Percentiles rank a stretch among this genome's conserved stretches.
Conservation (phyloP, 495 filamentous ascomycete species). For the Delitschia confertaspora region DNA sequence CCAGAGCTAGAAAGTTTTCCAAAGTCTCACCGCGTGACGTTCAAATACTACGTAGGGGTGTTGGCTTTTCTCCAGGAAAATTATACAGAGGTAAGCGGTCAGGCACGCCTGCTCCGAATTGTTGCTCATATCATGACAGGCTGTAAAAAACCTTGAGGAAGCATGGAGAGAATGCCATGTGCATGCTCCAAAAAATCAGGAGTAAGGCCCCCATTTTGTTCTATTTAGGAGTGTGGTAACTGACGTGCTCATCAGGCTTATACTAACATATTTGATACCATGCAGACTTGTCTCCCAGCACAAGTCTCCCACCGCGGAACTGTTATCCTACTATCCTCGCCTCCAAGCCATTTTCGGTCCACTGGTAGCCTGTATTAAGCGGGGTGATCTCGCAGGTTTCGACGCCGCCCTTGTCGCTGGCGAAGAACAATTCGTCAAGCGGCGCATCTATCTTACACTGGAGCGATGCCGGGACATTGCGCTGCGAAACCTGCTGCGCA, state of each 20-base stretch:
- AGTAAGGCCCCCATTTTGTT: slow-evolving; percentile 56
- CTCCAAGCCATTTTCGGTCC: slow-evolving; percentile 71
- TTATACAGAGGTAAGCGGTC: slow-evolving; percentile 57
- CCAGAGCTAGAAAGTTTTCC: slow-evolving; percentile 67
- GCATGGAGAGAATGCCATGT: slow-evolving; percentile 72
- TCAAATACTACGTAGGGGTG: slow-evolving; percentile 89
- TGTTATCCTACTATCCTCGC: slow-evolving; percentile 68
- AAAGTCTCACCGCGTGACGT: slow-evolving; percentile 85
- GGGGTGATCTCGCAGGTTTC: slow-evolving; percentile 74
- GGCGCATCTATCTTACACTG: slow-evolving; percentile 90
- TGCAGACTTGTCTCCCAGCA: slow-evolving; percentile 82
- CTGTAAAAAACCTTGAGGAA: slow-evolving; percentile 67
- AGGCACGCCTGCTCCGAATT: neutral
- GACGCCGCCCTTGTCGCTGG: slow-evolving; percentile 70
- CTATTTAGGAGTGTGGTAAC: too few species aligned
- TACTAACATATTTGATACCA: slow-evolving; percentile 91
- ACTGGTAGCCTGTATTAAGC: slow-evolving; percentile 64
- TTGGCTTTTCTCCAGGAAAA: slow-evolving; percentile 87
- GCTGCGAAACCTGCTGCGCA: slow-evolving; percentile 78
- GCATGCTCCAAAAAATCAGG: slow-evolving; percentile 61
- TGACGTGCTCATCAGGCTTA: slow-evolving; percentile 47
- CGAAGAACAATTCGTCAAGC: slow-evolving; percentile 81
- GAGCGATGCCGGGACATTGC: slow-evolving; percentile 88
- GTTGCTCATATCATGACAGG: slow-evolving; percentile 39
- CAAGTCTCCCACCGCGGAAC: slow-evolving; percentile 59